Evolutionary conservation across 805 yeast species (phyloP).

Genomic region (Cyberlindnera bimundalis): DNA sequence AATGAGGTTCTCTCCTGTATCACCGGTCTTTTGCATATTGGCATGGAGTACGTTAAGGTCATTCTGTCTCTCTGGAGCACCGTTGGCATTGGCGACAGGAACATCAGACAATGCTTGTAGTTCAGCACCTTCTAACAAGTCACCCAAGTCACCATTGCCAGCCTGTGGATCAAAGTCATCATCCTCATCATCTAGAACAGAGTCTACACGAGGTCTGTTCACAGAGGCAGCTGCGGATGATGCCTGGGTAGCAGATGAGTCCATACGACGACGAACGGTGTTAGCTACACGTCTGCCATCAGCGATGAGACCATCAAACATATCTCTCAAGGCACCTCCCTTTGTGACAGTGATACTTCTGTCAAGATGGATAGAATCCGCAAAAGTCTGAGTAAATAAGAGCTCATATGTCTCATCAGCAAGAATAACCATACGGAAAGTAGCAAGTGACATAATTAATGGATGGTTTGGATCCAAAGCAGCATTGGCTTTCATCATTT

Average conservation of each 20-base stretch:
- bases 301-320: constrained; percentile 87
- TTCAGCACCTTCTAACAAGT: constrained; percentile 47
- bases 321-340: constrained; percentile 66
- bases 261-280: constrained; percentile 85
- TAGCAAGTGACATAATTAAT: constrained; percentile 70
- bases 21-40: constrained; percentile 12
- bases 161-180: constrained; percentile 44
- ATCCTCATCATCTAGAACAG: constrained; percentile 32
- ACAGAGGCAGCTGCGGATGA: constrained; percentile 11
- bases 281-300: constrained; percentile 92
- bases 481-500: constrained; percentile 54
- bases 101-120: constrained; percentile 40
- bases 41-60: constrained; percentile 32
- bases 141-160: constrained; percentile 41
- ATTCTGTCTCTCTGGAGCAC: constrained; percentile 16
- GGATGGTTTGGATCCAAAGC: constrained; percentile 83
- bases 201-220: constrained; percentile 7
- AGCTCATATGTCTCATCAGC: constrained; percentile 93
- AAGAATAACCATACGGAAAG: constrained; percentile 89
- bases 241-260: constrained; percentile 50
- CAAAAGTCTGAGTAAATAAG: constrained; percentile 67
- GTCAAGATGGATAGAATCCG: constrained; percentile 64
- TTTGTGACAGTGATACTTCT: constrained; percentile 45
- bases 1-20: constrained; percentile 32
- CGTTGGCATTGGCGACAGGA: constrained; percentile 18